A percentile compares a stretch with the other conserved stretches of the same genome.
These are phyloP conservation scores for Didymella pinodella DNA, from an alignment of 2,329 filamentous ascomycete species.

Conservation along the genomic window DNA sequence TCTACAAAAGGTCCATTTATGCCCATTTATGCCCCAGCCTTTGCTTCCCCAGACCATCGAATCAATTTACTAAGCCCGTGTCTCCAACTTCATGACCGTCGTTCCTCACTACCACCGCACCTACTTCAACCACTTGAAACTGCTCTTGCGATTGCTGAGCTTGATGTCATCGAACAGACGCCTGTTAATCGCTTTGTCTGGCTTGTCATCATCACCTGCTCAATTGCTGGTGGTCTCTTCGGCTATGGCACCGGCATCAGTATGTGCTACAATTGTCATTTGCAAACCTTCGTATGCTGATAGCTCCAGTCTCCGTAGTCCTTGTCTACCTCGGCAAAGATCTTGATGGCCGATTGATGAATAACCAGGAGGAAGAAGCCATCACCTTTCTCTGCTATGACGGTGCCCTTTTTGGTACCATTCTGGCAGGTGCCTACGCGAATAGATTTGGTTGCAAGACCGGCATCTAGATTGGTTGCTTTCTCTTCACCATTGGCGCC, in stretches of 20 bases:
- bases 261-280: not conserved
- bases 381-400: conserved; percentile 62
- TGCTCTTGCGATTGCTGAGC: conserved; percentile 12
- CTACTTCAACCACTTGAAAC: conserved; percentile 6
- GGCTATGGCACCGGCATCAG: conserved; percentile 50
- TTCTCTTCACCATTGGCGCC: too few species aligned
- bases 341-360: conserved; percentile 51
- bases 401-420: conserved; percentile 57
- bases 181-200: conserved; percentile 12
- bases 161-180: conserved; percentile 18
- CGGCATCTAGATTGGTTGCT: conserved; percentile 51
- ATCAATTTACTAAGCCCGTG: conserved; percentile 2
- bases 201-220: conserved; percentile 14
- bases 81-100: not conserved
- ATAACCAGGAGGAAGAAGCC: conserved; percentile 58
- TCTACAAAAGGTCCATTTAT: conserved; percentile 4
- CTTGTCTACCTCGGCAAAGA: conserved; percentile 52
- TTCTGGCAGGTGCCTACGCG: conserved; percentile 37
- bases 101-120: conserved; percentile 3
- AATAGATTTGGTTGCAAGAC: conserved; percentile 52
- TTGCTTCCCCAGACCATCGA: conserved; percentile 12
- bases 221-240: conserved; percentile 45
- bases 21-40: conserved; percentile 3
- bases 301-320: conserved; percentile 56
- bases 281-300: conserved; percentile 25